phyloP scores from a whole-genome alignment of 345 rosid genomes.

The Euphorbia tirucalli region DNA sequence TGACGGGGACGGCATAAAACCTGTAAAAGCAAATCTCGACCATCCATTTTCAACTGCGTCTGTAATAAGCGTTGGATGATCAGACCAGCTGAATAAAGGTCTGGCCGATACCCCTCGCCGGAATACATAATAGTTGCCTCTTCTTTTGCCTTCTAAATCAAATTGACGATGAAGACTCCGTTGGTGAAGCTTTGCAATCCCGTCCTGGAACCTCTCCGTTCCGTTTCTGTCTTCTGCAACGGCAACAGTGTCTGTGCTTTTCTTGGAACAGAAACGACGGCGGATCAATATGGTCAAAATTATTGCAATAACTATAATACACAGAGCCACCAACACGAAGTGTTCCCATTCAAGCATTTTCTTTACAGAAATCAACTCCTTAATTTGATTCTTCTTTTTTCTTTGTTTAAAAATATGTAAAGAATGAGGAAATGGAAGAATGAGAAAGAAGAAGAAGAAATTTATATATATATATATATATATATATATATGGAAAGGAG shows the following conservation, averaged over 20 bases:
- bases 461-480: neutral
- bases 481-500: neutral
- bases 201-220: slow-evolving; percentile 42
- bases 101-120: slow-evolving; percentile 42
- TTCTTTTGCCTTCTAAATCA: slow-evolving; percentile 45
- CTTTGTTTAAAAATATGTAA: no score
- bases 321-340: slow-evolving; percentile 30
- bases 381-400: neutral
- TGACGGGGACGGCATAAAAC: slow-evolving; percentile 38
- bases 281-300: slow-evolving; percentile 36
- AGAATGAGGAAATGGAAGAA: slow-evolving; percentile 4
- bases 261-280: slow-evolving; percentile 41
- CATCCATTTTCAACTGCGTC: slow-evolving; percentile 87
- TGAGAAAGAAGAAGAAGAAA: slow-evolving; percentile 9
- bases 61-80: slow-evolving; percentile 63
- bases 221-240: slow-evolving; percentile 11
- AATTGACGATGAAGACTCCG: slow-evolving; percentile 33
- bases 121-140: slow-evolving; percentile 46
- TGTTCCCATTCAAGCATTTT: slow-evolving; percentile 45
- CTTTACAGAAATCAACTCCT: neutral
- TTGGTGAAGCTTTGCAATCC: slow-evolving; percentile 62
- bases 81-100: slow-evolving; percentile 67
- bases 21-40: slow-evolving; percentile 74
- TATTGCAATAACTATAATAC: slow-evolving; percentile 25
- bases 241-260: slow-evolving; percentile 11